A percentile compares a stretch with the other conserved stretches of the same genome.
Evolutionary conservation across 768 basidiomycete species (phyloP).

Genomic region (Serendipita sp.): DNA sequence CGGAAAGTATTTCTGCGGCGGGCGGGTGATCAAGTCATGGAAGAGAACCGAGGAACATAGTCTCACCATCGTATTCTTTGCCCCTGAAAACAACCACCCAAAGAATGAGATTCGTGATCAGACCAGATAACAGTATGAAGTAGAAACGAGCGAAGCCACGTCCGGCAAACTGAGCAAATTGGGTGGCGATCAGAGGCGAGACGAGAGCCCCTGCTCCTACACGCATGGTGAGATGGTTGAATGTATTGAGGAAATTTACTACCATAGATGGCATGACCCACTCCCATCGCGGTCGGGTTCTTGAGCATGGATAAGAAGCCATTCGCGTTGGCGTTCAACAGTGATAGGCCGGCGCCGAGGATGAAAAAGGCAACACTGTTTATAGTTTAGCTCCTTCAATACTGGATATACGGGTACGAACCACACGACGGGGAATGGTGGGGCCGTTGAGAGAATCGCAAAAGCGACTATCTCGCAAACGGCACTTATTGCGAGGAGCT

Average conservation of each 20-base stretch:
- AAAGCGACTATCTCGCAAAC: not conserved
- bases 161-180: not conserved
- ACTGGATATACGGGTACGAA: not conserved
- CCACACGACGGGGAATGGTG: slow-evolving; percentile 2
- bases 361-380: not conserved
- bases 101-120: not conserved
- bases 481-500: not conserved
- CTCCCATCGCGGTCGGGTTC: not conserved
- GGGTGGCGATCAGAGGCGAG: not conserved
- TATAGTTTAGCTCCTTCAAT: not conserved
- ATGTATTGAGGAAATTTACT: not conserved
- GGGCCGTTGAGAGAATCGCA: not conserved
- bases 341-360: not conserved
- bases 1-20: not conserved
- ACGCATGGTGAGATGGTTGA: not conserved
- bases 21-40: not conserved
- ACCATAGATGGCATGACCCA: not conserved
- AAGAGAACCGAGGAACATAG: not conserved
- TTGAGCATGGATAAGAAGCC: slow-evolving; percentile 4
- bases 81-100: not conserved
- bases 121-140: not conserved
- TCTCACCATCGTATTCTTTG: slow-evolving; percentile 1
- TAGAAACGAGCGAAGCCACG: not conserved
- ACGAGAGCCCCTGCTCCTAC: not conserved
- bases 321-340: not conserved